A percentile compares a stretch with the other conserved stretches of the same genome.
phyloP scores from a whole-genome alignment of 2,329 filamentous ascomycete species.

The Xylaria polymorpha region DNA sequence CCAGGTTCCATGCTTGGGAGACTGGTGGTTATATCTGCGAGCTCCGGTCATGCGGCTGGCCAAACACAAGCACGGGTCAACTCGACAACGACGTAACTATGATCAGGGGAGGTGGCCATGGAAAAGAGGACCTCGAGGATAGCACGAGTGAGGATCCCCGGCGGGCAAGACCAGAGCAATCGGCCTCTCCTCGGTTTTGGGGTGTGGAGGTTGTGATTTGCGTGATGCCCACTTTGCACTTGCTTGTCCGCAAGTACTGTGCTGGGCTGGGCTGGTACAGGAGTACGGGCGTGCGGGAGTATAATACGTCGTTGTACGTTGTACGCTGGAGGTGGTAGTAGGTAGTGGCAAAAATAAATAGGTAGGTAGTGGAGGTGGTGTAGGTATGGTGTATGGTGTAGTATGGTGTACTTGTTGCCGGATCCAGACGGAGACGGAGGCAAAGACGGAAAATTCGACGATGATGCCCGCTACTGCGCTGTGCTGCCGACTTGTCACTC shows the following conservation, averaged over 20 bases:
- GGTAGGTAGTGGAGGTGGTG: constrained; percentile 17
- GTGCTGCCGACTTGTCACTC: constrained; percentile 25
- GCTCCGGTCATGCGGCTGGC: constrained; percentile 50
- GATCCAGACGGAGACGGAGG: constrained; percentile 31
- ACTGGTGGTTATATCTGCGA: constrained; percentile 53
- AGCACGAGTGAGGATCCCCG: constrained; percentile 42
- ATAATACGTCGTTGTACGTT: constrained; percentile 33
- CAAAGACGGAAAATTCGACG: constrained; percentile 25
- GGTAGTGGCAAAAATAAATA: background rate
- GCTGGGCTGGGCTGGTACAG: constrained; percentile 10
- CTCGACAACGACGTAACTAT: constrained; percentile 47
- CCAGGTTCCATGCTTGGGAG: constrained; percentile 68
- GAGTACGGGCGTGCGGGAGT: constrained; percentile 24
- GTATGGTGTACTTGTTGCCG: constrained; percentile 21
- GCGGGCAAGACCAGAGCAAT: constrained; percentile 32
- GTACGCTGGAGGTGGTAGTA: constrained; percentile 10
- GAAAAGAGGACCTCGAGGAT: constrained; percentile 51
- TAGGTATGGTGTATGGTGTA: no score
- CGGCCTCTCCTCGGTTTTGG: constrained; percentile 27
- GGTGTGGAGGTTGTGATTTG: constrained; percentile 35
- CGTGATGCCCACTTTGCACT: constrained; percentile 34
- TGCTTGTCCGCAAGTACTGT: constrained; percentile 7
- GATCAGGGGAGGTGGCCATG: constrained; percentile 53
- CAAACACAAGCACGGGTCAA: constrained; percentile 51
- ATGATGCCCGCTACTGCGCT: constrained; percentile 19